Percentiles rank a stretch among this genome's conserved stretches.
Conservation (phyloP, 768 basidiomycete genomes). For the Cantharellus anzutake region DNA sequence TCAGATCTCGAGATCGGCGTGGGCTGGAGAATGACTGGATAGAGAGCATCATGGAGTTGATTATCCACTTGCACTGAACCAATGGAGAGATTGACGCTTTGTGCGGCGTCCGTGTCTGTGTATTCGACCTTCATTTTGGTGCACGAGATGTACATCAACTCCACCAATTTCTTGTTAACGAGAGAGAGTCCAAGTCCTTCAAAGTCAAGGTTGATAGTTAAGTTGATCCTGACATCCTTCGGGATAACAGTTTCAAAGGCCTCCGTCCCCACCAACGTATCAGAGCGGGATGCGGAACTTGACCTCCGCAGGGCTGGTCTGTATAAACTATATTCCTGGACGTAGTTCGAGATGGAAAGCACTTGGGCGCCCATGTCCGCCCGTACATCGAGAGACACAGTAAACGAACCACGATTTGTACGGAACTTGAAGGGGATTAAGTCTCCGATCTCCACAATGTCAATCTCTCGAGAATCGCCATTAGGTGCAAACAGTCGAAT, state of each 20-base stretch:
- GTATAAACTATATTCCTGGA: conserved; percentile 70
- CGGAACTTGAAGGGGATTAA: conserved; percentile 75
- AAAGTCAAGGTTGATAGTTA: conserved; percentile 54
- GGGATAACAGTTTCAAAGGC: conserved; percentile 69
- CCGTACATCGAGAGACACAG: conserved; percentile 78
- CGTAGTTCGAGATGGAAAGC: conserved; percentile 72
- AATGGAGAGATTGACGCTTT: conserved; percentile 61
- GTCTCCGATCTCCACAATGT: conserved; percentile 91
- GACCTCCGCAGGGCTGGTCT: conserved; percentile 45
- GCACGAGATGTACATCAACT: conserved; percentile 76
- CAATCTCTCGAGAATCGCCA: conserved; percentile 44
- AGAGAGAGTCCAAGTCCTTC: conserved; percentile 87
- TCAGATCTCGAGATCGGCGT: conserved; percentile 64
- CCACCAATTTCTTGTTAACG: conserved; percentile 68
- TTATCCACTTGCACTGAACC: conserved; percentile 92
- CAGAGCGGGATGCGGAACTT: conserved; percentile 35
- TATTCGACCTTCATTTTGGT: conserved; percentile 72
- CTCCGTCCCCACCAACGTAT: conserved; percentile 48
- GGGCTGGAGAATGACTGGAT: conserved; percentile 88
- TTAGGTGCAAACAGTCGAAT: conserved; percentile 40
- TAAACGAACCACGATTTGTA: conserved; percentile 33
- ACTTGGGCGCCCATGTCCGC: conserved; percentile 77
- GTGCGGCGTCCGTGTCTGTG: conserved; percentile 54
- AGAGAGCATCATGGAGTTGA: conserved; percentile 89
- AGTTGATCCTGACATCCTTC: conserved; percentile 42